Evolutionary conservation across 2,329 filamentous ascomycete genomes (phyloP), one percentile per base, ranked within the genome.

Genomic region (Fonsecaea multimorphosa): DNA sequence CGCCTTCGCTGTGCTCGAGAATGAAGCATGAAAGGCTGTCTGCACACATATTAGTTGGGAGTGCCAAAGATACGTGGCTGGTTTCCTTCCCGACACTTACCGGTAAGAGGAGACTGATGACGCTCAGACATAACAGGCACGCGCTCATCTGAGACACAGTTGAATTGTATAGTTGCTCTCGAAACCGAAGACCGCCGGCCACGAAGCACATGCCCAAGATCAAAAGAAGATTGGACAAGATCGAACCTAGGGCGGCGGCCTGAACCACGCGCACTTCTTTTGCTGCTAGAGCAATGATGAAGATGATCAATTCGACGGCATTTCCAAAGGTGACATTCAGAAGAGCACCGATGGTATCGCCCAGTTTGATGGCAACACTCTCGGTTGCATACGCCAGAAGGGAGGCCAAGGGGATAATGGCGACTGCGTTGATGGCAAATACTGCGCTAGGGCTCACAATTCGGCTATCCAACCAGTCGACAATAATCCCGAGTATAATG

Each of bases 61-160:
- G 16, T 27, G 16, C 52, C 16, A 34, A 6, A 29, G 3, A n/a
- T n/a, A 12, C 27, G 12, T 14, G 11, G 14, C 16, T 5, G 14
- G 22, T 34, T 12, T 32, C 12, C 16, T 27, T 27, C 22, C 11
- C 34, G 19, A 32, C 6, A 65, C 66, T 65, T 63, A 68, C 66
- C 0, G 93, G 93, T 12, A 97, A 80, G 29, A 97, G 85, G 24
- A 97, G 83, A 81, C 93, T 97, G 79, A 92, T 93, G 67, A 96
- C 93, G 74, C 91, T 93, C 78, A 97, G 79, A 82, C 92, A 96
- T 72, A 97, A 86, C 72, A 97, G 83, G 80, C 92, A 96, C 58
- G 93, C 93, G 76, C 92, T 97, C 92, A 97, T 97, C 77, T 97
- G 93, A 0, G 93, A 97, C 65, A 97, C 92, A 24, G 92, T 97